Evolutionary conservation across 257 asterid species (phyloP), one percentile per base, ranked within the genome.

Genomic region (Sherardia arvensis): DNA sequence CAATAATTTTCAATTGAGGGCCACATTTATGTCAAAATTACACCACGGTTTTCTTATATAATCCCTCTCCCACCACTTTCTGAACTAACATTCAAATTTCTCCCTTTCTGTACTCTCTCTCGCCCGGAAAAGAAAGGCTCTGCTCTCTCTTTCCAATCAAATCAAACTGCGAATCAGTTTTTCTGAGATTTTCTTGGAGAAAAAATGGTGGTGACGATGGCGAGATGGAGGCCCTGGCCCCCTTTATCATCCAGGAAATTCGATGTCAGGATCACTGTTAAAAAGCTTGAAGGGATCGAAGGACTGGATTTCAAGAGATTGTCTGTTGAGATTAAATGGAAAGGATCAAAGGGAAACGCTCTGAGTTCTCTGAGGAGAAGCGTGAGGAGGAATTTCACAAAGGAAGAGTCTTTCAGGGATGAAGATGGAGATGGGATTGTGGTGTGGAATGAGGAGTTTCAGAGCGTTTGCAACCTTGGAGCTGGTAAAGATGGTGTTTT

Each of bases 141-240:
- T 51, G 53, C 11, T 22, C 12, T 0, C 11, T 4, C 1, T 21
- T 14, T 69, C 43, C 28, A 61, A 25, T 33, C 27, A 63, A n/a
- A 48, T n/a, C 38, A 23, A 5, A 17, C 1, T 7, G 9, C 43
- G 62, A 26, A 27, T 15, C 34, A 32, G n/a, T n/a, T n/a, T n/a
- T n/a, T 27, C 54, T 38, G 66, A 54, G 54, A 25, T 51, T 33
- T 61, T 62, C 60, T 38, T 18, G 59, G 11, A 26, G 38, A 28
- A 43, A 48, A 45, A 28, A 88, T 85, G 91, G 91, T 82, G 59
- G 94, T 77, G 79, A 85, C 73, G 81, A 80, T 88, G 92, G 84
- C 81, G 72, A 84, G 79, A 68, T 88, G 96, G 96, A 82, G 84
- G 80, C 76, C 92, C 30, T 80, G 95, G 88, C 84, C 84, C 23